Conservation (phyloP, 1,284 basidiomycete genomes). For the Erythrobasidium hasegawianum region DNA sequence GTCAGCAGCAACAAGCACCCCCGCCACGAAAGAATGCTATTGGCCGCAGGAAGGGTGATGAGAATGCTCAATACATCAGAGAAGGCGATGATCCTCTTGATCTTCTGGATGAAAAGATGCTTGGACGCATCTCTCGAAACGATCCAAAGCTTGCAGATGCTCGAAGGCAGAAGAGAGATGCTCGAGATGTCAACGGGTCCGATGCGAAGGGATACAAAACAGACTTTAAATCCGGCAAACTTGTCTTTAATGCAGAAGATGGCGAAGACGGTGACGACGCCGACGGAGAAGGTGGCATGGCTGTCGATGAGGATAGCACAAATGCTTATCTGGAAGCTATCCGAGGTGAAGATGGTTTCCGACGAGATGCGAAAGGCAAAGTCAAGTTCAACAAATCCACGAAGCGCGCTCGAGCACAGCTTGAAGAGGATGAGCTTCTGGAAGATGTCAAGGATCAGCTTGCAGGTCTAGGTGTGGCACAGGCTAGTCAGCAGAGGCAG, state of each 20-base stretch:
- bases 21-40: slow-evolving; percentile 36
- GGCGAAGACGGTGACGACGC: slow-evolving; percentile 53
- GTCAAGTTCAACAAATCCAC: slow-evolving; percentile 83
- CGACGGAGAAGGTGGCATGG: slow-evolving; percentile 36
- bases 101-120: slow-evolving; percentile 72
- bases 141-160: slow-evolving; percentile 33
- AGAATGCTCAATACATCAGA: slow-evolving; percentile 60
- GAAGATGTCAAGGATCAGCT: slow-evolving; percentile 56
- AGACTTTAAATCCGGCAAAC: slow-evolving; percentile 78
- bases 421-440: slow-evolving; percentile 56
- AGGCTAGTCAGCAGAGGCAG: slow-evolving; percentile 46
- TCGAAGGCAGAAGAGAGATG: slow-evolving; percentile 4
- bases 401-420: slow-evolving; percentile 68
- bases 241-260: slow-evolving; percentile 72
- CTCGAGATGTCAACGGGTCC: not conserved
- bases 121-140: slow-evolving; percentile 73
- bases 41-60: slow-evolving; percentile 35
- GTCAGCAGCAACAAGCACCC: slow-evolving; percentile 40
- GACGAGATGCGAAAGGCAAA: slow-evolving; percentile 72
- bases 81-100: slow-evolving; percentile 95
- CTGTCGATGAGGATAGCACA: slow-evolving; percentile 54
- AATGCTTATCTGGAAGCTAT: slow-evolving; percentile 76
- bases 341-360: slow-evolving; percentile 82
- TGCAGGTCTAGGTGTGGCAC: slow-evolving; percentile 39
- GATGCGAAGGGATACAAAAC: slow-evolving; percentile 68